phyloP scores from a whole-genome alignment of 2,329 filamentous ascomycete genomes.

The Xylaria sp. region DNA sequence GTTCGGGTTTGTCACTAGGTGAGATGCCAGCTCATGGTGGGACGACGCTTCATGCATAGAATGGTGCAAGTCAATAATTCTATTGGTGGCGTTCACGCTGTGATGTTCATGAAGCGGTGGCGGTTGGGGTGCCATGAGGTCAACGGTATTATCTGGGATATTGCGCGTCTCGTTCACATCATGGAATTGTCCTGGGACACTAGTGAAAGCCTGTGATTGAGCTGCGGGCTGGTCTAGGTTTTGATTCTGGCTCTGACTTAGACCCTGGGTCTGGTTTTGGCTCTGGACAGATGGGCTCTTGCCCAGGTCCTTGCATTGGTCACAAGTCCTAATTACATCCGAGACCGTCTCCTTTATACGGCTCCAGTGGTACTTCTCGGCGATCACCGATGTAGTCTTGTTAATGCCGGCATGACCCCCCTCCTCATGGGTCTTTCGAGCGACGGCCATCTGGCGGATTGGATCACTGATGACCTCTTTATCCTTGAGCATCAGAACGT shows the following conservation, averaged over 20 bases:
- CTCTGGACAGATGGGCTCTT: conserved; percentile 36
- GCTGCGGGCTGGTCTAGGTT: conserved; percentile 16
- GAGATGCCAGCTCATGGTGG: conserved; percentile 44
- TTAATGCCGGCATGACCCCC: conserved; percentile 91
- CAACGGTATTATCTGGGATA: conserved; percentile 28
- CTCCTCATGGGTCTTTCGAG: conserved; percentile 76
- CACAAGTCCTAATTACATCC: conserved; percentile 91
- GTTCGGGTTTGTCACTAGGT: conserved; percentile 45
- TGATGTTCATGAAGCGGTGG: conserved; percentile 32
- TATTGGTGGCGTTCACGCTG: conserved; percentile 39
- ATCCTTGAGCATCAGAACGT: conserved; percentile 94
- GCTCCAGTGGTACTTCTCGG: conserved; percentile 96
- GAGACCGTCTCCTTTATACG: conserved; percentile 97
- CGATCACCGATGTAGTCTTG: conserved; percentile 94
- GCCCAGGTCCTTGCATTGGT: conserved; percentile 73
- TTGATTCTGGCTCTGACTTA: conserved; percentile 25
- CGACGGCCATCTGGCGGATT: conserved; percentile 89
- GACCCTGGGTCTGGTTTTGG: conserved; percentile 28
- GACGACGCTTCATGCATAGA: conserved; percentile 35
- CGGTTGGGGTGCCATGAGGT: conserved; percentile 36
- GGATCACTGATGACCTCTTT: conserved; percentile 97
- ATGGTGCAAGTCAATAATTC: conserved; percentile 41
- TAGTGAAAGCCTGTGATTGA: conserved; percentile 19
- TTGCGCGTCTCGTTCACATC: conserved; percentile 37
- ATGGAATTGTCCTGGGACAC: conserved; percentile 36